Evolutionary conservation across 306 rosid genomes (phyloP).

Genomic region (Cucumis sativus): Cucumber_9930_V3 NC_026655.2:25335501-25336000

Average conservation of each 20-base stretch:
- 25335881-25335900: background rate
- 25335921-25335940: constrained; percentile 20
- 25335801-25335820: constrained; percentile 46
- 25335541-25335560: constrained; percentile 36
- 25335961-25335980: constrained; percentile 21
- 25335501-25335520: constrained; percentile 10
- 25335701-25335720: too few species aligned
- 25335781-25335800: constrained; percentile 30
- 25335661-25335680: too few species aligned
- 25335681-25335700: too few species aligned
- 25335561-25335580: constrained; percentile 15
- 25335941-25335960: constrained; percentile 17
- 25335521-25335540: constrained; percentile 33
- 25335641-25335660: too few species aligned
- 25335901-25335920: background rate
- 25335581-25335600: constrained; percentile 19
- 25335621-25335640: background rate
- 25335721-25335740: too few species aligned
- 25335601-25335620: background rate
- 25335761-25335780: too few species aligned
- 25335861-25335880: background rate
- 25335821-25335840: background rate
- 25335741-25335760: background rate
- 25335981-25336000: constrained; percentile 33
- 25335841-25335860: background rate